phyloP scores from a whole-genome alignment of 805 yeast species.

The Starmerella vaccinii region DNA sequence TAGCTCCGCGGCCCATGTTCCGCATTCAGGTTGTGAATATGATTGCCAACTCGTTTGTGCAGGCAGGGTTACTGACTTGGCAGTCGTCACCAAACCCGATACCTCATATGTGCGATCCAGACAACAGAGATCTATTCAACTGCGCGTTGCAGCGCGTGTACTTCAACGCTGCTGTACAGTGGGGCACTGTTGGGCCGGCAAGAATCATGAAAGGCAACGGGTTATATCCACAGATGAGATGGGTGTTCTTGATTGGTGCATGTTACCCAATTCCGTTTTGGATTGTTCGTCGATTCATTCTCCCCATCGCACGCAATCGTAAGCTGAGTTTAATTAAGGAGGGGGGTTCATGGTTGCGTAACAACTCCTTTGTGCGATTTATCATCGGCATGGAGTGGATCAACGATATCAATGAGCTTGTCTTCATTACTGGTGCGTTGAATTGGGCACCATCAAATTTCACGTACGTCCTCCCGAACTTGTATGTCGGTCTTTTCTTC shows the following conservation, averaged over 20 bases:
- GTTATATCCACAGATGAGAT: too few species aligned
- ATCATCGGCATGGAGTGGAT: not conserved
- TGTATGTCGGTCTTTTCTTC: not conserved
- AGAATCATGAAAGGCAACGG: not conserved
- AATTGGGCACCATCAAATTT: not conserved
- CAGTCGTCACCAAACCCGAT: constrained; percentile 31
- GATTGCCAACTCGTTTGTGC: constrained; percentile 23
- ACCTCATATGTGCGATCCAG: constrained; percentile 29
- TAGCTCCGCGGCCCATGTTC: constrained; percentile 51
- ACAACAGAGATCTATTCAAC: constrained; percentile 16
- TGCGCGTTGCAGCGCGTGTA: constrained; percentile 27
- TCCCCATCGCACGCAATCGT: not conserved
- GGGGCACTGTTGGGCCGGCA: constrained; percentile 44
- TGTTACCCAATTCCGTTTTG: too few species aligned
- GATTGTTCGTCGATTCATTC: too few species aligned
- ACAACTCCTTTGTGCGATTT: not conserved
- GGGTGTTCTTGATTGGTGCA: too few species aligned
- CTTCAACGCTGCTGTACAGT: constrained; percentile 41
- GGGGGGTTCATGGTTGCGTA: not conserved
- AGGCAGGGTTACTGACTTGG: constrained; percentile 30
- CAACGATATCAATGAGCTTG: not conserved
- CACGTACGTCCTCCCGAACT: not conserved
- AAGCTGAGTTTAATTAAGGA: not conserved
- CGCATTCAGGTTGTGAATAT: constrained; percentile 35
- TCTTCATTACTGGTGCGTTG: not conserved